phyloP scores from a whole-genome alignment of 768 basidiomycete species.

The Leccinum olivaceopallidum region DNA sequence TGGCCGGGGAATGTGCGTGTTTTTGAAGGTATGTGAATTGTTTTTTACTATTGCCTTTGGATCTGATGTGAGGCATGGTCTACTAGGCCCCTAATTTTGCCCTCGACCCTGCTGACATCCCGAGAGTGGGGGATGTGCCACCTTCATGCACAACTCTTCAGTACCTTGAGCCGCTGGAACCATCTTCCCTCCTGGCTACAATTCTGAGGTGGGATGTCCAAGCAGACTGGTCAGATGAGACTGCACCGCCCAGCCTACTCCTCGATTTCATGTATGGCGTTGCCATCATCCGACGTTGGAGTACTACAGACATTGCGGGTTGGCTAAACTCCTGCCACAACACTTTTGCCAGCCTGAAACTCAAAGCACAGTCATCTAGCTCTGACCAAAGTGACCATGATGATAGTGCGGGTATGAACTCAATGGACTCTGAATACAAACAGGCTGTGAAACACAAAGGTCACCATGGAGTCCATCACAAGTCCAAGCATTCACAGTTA shows the following conservation, averaged over 20 bases:
- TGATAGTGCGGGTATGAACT: neutral
- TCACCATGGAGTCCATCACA: neutral
- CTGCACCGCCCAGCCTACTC: neutral
- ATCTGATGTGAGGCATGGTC: neutral
- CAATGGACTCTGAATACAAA: neutral
- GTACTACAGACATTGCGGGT: fast-evolving
- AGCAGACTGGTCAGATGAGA: neutral
- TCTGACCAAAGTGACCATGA: neutral
- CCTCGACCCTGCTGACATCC: neutral
- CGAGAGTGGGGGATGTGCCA: neutral
- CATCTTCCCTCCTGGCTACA: neutral
- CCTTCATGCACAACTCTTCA: neutral
- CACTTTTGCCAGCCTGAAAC: neutral
- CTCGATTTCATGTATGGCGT: neutral
- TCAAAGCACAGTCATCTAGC: neutral
- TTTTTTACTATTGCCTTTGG: neutral
- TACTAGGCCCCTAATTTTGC: neutral
- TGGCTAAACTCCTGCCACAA: neutral
- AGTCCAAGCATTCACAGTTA: neutral
- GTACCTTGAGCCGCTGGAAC: neutral
- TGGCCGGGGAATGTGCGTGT: neutral
- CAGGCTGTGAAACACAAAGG: fast-evolving
- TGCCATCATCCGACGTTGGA: neutral
- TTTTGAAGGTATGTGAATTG: neutral
- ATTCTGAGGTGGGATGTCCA: neutral